Evolutionary conservation across 257 asterid genomes (phyloP).

Genomic region (Fraxinus pennsylvanica): DNA sequence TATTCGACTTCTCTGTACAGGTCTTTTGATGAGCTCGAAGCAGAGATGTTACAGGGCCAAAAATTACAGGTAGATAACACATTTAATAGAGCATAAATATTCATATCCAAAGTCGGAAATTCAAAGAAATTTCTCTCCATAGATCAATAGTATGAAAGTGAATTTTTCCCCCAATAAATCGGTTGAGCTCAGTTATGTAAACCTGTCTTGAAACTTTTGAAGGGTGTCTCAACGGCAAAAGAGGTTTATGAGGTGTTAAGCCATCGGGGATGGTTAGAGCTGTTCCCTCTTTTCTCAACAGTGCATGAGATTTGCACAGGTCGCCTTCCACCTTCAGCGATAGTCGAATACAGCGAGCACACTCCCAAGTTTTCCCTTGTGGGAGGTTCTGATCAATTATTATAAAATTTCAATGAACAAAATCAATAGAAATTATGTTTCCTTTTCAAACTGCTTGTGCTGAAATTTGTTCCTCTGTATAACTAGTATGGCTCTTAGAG

Average conservation of each 20-base stretch:
- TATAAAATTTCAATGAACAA: slow-evolving; percentile 23
- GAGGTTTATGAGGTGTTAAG: slow-evolving; percentile 78
- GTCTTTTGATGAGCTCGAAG: slow-evolving; percentile 88
- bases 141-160: background rate
- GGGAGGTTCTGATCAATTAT: slow-evolving; percentile 50
- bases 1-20: slow-evolving; percentile 17
- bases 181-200: slow-evolving; percentile 7
- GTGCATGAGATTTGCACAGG: slow-evolving; percentile 88
- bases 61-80: slow-evolving; percentile 64
- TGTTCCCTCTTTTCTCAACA: slow-evolving; percentile 83
- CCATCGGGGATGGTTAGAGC: slow-evolving; percentile 78
- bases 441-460: background rate
- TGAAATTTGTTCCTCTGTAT: slow-evolving; percentile 3
- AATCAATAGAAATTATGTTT: background rate
- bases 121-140: background rate
- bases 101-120: background rate
- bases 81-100: background rate
- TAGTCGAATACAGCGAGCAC: slow-evolving; percentile 65
- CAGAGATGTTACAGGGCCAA: slow-evolving; percentile 92
- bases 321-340: slow-evolving; percentile 73
- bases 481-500: slow-evolving; percentile 10
- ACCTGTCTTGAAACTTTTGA: slow-evolving; percentile 7
- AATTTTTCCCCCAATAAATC: background rate
- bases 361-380: slow-evolving; percentile 51
- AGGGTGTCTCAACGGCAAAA: slow-evolving; percentile 93